Evolutionary conservation across 108 stramenopile species (phyloP).

Genomic region (Ochromonas danica): DNA sequence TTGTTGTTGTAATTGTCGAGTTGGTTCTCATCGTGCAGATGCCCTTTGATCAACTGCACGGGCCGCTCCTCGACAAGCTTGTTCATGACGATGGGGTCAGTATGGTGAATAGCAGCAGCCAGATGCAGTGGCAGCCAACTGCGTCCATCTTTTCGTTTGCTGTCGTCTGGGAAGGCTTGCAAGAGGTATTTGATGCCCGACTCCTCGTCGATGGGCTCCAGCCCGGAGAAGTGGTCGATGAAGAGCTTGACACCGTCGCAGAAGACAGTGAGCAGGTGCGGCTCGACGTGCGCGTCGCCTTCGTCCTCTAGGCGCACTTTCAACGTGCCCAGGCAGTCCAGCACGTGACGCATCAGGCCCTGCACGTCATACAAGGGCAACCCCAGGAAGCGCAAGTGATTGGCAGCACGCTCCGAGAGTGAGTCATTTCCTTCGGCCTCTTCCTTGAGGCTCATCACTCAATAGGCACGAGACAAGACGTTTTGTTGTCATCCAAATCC

Average conservation of each 20-base stretch:
- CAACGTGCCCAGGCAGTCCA: slow-evolving; percentile 1
- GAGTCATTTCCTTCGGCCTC: too few species aligned
- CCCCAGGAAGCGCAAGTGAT: background rate
- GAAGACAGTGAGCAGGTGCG: background rate
- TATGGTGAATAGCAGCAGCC: background rate
- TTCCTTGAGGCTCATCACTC: too few species aligned
- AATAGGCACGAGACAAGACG: too few species aligned
- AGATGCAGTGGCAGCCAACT: slow-evolving; percentile 4
- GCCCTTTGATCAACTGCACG: background rate
- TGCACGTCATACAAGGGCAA: background rate
- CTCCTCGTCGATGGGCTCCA: slow-evolving; percentile 11
- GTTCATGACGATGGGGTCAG: background rate
- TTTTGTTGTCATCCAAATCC: too few species aligned
- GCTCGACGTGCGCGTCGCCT: background rate
- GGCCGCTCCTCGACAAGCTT: background rate
- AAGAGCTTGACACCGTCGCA: background rate
- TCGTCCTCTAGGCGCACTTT: background rate
- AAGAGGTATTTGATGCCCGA: background rate
- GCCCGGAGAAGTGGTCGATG: background rate
- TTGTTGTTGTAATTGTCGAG: background rate
- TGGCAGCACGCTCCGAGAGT: background rate
- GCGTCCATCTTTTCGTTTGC: background rate
- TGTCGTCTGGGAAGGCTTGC: background rate
- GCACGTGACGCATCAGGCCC: background rate
- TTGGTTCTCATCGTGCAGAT: background rate